Evolutionary conservation across 805 yeast genomes (phyloP), one percentile per base, ranked within the genome.

Genomic region (Lachancea lanzarotensis): DNA sequence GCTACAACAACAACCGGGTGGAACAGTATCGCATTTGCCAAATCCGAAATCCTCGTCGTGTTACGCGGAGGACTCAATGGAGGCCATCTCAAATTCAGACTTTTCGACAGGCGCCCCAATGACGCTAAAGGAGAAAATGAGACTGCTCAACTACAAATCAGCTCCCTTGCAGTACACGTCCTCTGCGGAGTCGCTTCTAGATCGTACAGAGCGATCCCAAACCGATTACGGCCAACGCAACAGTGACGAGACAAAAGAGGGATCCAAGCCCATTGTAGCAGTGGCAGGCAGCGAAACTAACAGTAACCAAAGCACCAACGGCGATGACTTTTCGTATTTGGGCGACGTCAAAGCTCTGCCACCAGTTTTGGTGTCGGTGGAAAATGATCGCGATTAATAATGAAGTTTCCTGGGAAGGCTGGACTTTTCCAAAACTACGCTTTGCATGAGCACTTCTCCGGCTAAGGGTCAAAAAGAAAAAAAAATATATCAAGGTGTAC

Each of bases 61-160:
- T 11, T 16, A 40, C 19, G 6, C 35, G 3, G 37, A 26, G 29
- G 42, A 19, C 7, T 13, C 5, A 11, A 12, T 19, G 33, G 38
- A 39, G 26, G 41, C 38, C 20, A 37, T 40, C 18, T 45, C 40
- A 15, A 33, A 43, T n/a, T 35, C 48, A 16, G 37, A 45, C 10
- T 19, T 16, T 47, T 46, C 42, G 55, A 56, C n/a, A 53, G 25
- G 56, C 56, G 73, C 75, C 4, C 75, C 71, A 9, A 65, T 74
- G 47, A 67, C 76, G 2, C 52, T 74, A 32, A 61, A 59, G 26
- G 78, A 74, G 49, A 73, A 73, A 52, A 70, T 74, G 52, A 57
- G 61, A 17, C 47, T 73, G 44, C 55, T 74, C 52, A 68, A 64
- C 46, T 58, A 59, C 20, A 71, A 68, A 22, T 33, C 43, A 6